Evolutionary conservation across 169 alveolate species (phyloP).

Genomic region (Eimeria zaria): DNA sequence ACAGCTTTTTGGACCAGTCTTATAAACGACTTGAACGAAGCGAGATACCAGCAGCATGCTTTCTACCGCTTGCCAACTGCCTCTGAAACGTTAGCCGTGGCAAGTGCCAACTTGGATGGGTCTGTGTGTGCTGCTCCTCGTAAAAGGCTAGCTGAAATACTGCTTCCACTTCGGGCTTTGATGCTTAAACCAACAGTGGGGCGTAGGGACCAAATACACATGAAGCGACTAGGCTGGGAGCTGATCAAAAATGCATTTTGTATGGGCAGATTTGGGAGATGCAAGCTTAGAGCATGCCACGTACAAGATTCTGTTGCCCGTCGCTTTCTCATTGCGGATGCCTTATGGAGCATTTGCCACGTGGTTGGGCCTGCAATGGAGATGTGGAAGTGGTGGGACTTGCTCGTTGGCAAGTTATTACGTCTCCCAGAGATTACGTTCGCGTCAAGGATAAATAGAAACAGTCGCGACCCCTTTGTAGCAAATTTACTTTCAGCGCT

Average conservation of each 20-base stretch:
- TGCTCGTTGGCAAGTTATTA: background rate
- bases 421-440: background rate
- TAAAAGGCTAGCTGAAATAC: background rate
- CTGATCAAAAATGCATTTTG: background rate
- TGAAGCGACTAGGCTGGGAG: background rate
- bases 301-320: background rate
- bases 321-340: conserved; percentile 7
- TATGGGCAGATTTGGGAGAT: background rate
- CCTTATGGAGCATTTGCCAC: conserved; percentile 19
- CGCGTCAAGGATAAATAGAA: background rate
- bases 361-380: conserved; percentile 45
- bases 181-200: background rate
- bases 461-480: background rate
- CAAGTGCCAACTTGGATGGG: background rate
- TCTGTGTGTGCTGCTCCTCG: background rate
- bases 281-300: background rate
- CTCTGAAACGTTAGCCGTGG: background rate
- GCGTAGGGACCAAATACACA: background rate
- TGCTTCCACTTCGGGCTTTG: background rate
- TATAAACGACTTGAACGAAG: no score
- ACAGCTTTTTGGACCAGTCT: no score
- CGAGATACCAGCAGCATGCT: background rate
- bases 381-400: background rate
- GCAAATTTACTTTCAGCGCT: background rate
- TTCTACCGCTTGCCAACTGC: background rate